Evolutionary conservation across 2,329 filamentous ascomycete species (phyloP).

Genomic region (Parafenestella ontariensis): DNA sequence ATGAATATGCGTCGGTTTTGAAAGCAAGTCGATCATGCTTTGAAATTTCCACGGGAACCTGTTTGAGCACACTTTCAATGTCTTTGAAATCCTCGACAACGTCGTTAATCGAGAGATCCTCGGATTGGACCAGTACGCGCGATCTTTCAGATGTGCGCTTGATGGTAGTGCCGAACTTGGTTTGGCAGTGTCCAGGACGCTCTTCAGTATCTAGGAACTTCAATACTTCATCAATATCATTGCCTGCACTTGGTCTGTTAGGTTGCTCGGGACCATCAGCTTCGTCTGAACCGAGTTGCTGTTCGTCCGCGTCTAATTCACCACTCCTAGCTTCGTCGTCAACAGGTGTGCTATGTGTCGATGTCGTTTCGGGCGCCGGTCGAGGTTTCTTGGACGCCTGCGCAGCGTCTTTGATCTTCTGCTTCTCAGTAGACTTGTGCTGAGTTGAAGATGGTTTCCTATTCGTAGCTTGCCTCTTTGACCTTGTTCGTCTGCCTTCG

Average conservation of each 20-base stretch:
- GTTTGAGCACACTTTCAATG: slow-evolving; percentile 15
- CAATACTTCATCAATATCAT: slow-evolving; percentile 26
- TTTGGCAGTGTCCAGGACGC: slow-evolving; percentile 27
- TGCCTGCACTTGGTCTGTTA: not conserved
- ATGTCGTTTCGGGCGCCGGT: not conserved
- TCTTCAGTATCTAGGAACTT: slow-evolving; percentile 24
- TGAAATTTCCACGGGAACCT: not conserved
- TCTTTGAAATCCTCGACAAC: slow-evolving; percentile 9
- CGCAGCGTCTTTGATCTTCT: not conserved
- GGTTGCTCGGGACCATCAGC: slow-evolving; percentile 1
- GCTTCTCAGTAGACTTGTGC: not conserved
- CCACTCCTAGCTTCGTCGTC: not conserved
- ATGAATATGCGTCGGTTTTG: slow-evolving; percentile 37
- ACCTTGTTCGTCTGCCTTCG: not conserved
- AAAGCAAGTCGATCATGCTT: slow-evolving; percentile 15
- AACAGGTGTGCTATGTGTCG: not conserved
- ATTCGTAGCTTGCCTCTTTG: not conserved
- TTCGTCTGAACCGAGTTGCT: slow-evolving; percentile 2
- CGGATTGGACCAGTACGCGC: slow-evolving; percentile 4
- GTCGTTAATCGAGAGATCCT: slow-evolving; percentile 11
- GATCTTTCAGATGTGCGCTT: slow-evolving; percentile 14
- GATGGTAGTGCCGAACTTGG: slow-evolving; percentile 19
- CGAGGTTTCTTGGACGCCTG: not conserved
- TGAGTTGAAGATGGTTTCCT: not conserved
- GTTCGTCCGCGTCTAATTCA: not conserved